A percentile compares a stretch with the other conserved stretches of the same genome.
These are phyloP conservation scores for Delphinella strobiligena DNA, from an alignment of 2,329 filamentous ascomycete genomes.

Conservation along the genomic window DNA sequence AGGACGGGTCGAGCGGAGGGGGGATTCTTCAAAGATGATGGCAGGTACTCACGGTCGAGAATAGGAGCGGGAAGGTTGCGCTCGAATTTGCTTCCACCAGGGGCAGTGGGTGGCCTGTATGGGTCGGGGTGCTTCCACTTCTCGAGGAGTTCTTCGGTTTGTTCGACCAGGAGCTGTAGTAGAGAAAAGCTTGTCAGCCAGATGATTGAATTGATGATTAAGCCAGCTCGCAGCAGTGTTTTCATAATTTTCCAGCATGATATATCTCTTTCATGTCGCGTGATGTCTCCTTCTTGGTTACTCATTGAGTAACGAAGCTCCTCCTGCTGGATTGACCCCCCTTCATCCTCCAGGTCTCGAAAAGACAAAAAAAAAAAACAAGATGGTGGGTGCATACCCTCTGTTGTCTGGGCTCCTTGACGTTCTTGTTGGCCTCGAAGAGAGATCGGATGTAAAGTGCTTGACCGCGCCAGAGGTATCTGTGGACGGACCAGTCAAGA, in stretches of 20 bases:
- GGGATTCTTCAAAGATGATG: background rate
- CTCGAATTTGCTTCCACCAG: slow-evolving; percentile 95
- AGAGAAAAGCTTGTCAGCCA: slow-evolving; percentile 1
- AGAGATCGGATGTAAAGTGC: slow-evolving; percentile 89
- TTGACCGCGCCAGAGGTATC: slow-evolving; percentile 88
- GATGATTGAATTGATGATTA: no score
- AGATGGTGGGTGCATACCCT: slow-evolving; percentile 46
- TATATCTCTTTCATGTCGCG: no score
- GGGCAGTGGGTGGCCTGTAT: slow-evolving; percentile 77
- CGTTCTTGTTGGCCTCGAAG: slow-evolving; percentile 83
- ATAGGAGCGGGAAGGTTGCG: slow-evolving; percentile 75
- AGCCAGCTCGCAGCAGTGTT: no score
- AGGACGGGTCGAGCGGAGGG: background rate
- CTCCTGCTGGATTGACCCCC: no score
- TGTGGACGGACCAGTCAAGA: slow-evolving; percentile 89
- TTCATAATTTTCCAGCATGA: no score
- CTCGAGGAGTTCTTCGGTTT: slow-evolving; percentile 78
- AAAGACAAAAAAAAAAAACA: no score
- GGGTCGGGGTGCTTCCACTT: slow-evolving; percentile 98
- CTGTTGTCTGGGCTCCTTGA: slow-evolving; percentile 75
- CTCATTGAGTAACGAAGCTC: no score
- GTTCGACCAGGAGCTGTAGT: slow-evolving; percentile 62
- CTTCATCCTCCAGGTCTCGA: no score
- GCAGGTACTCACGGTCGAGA: slow-evolving; percentile 62
- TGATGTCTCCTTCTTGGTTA: no score